phyloP scores from a whole-genome alignment of 805 yeast species.

The Lipomyces oligophaga region DNA sequence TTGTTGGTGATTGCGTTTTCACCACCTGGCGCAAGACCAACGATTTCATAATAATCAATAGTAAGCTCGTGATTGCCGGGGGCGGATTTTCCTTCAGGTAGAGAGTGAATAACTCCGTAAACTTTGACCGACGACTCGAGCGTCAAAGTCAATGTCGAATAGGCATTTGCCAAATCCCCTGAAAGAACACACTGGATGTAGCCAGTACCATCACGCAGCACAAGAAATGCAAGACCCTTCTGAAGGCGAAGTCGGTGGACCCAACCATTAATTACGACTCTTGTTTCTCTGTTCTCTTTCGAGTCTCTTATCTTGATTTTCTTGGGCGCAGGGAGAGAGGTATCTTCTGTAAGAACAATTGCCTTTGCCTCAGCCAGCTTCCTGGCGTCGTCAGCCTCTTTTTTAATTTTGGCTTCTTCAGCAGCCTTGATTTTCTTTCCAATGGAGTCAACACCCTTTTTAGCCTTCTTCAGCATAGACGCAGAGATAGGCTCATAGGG shows the following conservation, averaged over 20 bases:
- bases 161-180: slow-evolving; percentile 90
- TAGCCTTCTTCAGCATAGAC: slow-evolving; percentile 91
- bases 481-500: slow-evolving; percentile 76
- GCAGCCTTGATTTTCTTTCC: slow-evolving; percentile 72
- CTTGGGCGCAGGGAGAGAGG: slow-evolving; percentile 63
- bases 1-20: slow-evolving; percentile 93
- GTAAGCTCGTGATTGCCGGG: slow-evolving; percentile 95
- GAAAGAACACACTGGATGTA: slow-evolving; percentile 78
- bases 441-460: slow-evolving; percentile 89
- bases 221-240: slow-evolving; percentile 86
- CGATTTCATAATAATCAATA: slow-evolving; percentile 83
- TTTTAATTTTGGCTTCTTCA: slow-evolving; percentile 46
- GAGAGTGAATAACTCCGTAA: slow-evolving; percentile 72
- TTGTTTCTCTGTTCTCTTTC: slow-evolving; percentile 53
- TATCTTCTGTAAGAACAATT: slow-evolving; percentile 71
- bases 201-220: slow-evolving; percentile 94
- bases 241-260: slow-evolving; percentile 89
- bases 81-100: slow-evolving; percentile 95
- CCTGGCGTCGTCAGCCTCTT: slow-evolving; percentile 68
- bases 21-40: slow-evolving; percentile 95
- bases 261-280: slow-evolving; percentile 91
- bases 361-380: slow-evolving; percentile 74
- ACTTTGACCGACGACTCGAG: slow-evolving; percentile 79
- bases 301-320: slow-evolving; percentile 61
- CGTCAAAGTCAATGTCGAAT: slow-evolving; percentile 78